A percentile compares a stretch with the other conserved stretches of the same genome.
These are phyloP conservation scores for Vitis cinerea DNA, from an alignment of 164 flowering plant species.

Conservation along the genomic window DNA sequence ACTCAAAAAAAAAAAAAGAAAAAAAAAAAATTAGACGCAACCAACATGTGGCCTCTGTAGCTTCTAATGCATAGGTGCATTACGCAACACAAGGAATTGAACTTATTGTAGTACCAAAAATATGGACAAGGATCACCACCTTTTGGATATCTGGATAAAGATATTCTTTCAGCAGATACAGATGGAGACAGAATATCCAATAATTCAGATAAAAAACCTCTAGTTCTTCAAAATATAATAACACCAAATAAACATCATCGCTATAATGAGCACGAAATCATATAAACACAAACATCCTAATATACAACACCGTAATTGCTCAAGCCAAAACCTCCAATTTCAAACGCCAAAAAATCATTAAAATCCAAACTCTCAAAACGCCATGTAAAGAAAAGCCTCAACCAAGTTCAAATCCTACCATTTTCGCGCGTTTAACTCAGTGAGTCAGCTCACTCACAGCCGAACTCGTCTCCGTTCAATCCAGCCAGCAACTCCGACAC, in stretches of 20 bases:
- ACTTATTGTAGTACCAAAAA: too few species aligned
- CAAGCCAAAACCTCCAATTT: not conserved
- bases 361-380: not conserved
- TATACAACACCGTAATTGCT: not conserved
- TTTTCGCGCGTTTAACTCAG: slow-evolving; percentile 3
- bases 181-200: too few species aligned
- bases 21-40: not conserved
- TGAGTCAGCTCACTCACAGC: slow-evolving; percentile 8
- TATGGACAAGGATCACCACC: too few species aligned
- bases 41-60: not conserved
- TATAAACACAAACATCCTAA: not conserved
- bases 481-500: not conserved
- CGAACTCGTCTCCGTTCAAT: not conserved
- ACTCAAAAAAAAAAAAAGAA: not conserved
- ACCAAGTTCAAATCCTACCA: slow-evolving; percentile 17
- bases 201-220: too few species aligned
- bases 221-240: too few species aligned
- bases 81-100: too few species aligned
- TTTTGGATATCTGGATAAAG: too few species aligned
- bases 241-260: not conserved
- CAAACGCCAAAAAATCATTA: not conserved
- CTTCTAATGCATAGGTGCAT: too few species aligned
- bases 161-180: too few species aligned
- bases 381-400: slow-evolving; percentile 7
- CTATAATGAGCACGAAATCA: not conserved